A percentile compares a stretch with the other conserved stretches of the same genome.
Evolutionary conservation across 768 basidiomycete genomes (phyloP).

Genomic region (Clitopilus passeckerianus): DNA sequence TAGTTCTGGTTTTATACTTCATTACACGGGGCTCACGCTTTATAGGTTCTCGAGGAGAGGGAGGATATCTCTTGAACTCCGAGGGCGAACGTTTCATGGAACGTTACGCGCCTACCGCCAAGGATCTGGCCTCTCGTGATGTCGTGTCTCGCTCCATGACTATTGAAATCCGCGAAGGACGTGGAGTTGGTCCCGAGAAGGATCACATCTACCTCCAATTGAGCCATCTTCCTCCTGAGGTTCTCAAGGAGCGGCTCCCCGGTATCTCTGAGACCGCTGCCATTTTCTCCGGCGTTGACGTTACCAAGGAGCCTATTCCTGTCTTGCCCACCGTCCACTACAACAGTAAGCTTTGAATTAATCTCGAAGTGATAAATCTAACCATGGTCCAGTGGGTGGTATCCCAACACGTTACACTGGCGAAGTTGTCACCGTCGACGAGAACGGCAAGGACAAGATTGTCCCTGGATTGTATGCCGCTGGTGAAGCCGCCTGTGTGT

Average conservation of each 20-base stretch:
- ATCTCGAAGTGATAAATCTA: neutral
- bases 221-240: constrained; percentile 92
- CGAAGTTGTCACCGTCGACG: constrained; percentile 86
- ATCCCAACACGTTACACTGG: constrained; percentile 99
- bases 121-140: constrained; percentile 98
- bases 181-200: constrained; percentile 97
- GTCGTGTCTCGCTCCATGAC: constrained; percentile 99
- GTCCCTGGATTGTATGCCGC: constrained; percentile 98
- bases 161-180: constrained; percentile 96
- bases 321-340: constrained; percentile 98
- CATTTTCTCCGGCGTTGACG: constrained; percentile 98
- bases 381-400: constrained; percentile 76
- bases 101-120: constrained; percentile 98
- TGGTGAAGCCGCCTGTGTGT: constrained; percentile 98
- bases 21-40: neutral
- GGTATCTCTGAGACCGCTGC: constrained; percentile 99
- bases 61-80: constrained; percentile 96
- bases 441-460: constrained; percentile 86
- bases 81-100: constrained; percentile 99
- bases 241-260: constrained; percentile 93
- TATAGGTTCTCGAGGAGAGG: constrained; percentile 95
- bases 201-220: constrained; percentile 97
- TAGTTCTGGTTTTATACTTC: neutral
- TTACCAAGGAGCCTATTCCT: constrained; percentile 99
- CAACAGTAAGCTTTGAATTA: constrained; percentile 66